phyloP scores from a whole-genome alignment of 2,329 filamentous ascomycete genomes.

The Didymella pomorum region DNA sequence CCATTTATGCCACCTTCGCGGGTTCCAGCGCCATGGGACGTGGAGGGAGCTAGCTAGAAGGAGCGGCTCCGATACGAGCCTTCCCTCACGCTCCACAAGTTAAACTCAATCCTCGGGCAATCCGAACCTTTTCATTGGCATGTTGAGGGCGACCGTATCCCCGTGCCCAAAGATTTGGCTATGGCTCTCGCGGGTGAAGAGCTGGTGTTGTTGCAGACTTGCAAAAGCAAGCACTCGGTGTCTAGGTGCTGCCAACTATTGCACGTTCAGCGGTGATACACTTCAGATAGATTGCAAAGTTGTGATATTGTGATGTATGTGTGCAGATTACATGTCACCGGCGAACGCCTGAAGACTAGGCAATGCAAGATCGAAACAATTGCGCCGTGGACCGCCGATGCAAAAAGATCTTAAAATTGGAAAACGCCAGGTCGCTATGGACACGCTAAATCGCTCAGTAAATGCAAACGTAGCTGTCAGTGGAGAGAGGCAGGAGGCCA shows the following conservation, averaged over 20 bases:
- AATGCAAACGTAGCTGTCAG: constrained; percentile 19
- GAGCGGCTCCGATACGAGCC: constrained; percentile 8
- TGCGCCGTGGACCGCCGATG: background rate
- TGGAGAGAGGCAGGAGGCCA: background rate
- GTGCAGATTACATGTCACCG: constrained; percentile 1
- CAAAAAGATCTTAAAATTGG: background rate
- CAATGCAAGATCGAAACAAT: background rate
- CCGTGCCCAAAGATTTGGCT: background rate
- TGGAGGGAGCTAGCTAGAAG: background rate
- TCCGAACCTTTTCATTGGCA: background rate
- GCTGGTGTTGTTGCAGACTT: background rate
- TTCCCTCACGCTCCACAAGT: background rate
- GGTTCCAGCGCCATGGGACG: constrained; percentile 3
- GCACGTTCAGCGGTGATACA: background rate
- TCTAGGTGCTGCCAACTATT: background rate
- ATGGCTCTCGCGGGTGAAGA: background rate
- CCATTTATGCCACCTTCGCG: background rate
- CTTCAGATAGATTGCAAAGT: background rate
- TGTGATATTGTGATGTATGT: background rate
- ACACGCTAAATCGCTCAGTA: constrained; percentile 32
- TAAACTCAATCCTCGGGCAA: background rate
- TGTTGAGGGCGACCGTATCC: background rate
- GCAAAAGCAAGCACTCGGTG: background rate
- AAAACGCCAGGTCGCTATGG: constrained; percentile 20
- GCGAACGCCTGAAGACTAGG: background rate